These are phyloP conservation scores for Brassica rapa DNA, from an alignment of 345 rosid genomes.

Conservation along the genomic window DNA sequence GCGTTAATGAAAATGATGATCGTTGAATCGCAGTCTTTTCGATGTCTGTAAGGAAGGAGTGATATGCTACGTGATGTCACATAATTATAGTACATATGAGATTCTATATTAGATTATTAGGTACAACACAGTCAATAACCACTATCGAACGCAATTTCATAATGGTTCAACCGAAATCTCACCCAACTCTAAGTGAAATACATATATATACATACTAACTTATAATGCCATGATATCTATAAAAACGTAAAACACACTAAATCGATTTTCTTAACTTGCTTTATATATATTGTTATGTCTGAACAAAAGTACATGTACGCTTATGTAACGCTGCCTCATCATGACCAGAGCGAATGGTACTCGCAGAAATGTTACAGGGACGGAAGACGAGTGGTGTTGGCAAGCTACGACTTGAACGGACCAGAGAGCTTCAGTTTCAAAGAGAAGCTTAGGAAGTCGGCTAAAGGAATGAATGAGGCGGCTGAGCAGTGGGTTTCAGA, in stretches of 20 bases:
- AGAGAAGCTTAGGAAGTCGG: no score
- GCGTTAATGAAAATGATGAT: no score
- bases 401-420: slow-evolving; percentile 34
- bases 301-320: slow-evolving; percentile 25
- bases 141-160: slow-evolving; percentile 14
- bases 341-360: slow-evolving; percentile 16
- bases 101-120: slow-evolving; percentile 25
- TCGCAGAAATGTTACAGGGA: slow-evolving; percentile 27
- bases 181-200: slow-evolving; percentile 22
- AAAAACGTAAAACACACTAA: not conserved
- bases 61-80: not conserved
- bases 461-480: no score
- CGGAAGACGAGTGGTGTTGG: slow-evolving; percentile 31
- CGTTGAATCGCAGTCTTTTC: no score
- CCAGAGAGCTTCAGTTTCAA: slow-evolving; percentile 9
- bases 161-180: slow-evolving; percentile 38
- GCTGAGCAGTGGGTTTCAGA: no score
- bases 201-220: not conserved
- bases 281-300: slow-evolving; percentile 17
- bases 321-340: slow-evolving; percentile 6
- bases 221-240: not conserved
- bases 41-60: no score
- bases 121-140: slow-evolving; percentile 36
- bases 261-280: not conserved
- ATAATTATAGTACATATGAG: not conserved